These are phyloP conservation scores for Alternaria gaisen DNA, from an alignment of 2,329 filamentous ascomycete species.

Conservation along the genomic window DNA sequence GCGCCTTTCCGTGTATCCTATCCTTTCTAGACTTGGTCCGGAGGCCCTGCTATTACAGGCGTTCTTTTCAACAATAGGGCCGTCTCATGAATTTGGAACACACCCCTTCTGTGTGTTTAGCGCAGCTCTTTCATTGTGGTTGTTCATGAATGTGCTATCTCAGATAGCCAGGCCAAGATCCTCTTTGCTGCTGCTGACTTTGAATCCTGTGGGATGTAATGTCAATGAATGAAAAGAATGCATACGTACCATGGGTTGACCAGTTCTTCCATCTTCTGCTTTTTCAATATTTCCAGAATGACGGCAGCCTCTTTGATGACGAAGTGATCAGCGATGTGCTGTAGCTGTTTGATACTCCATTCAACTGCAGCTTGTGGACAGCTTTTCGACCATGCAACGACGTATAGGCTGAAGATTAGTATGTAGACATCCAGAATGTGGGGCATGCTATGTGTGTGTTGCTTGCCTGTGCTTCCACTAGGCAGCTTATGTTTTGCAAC, in stretches of 20 bases:
- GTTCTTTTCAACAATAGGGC: background rate
- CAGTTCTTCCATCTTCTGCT: slow-evolving; percentile 1
- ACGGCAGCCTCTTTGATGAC: slow-evolving; percentile 24
- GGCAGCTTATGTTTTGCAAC: slow-evolving; percentile 30
- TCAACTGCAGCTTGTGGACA: slow-evolving; percentile 12
- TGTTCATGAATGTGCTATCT: background rate
- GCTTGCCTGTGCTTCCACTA: background rate
- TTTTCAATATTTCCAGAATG: slow-evolving; percentile 16
- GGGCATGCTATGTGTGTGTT: slow-evolving; percentile 23
- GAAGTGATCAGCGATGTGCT: slow-evolving; percentile 28
- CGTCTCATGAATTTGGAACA: background rate
- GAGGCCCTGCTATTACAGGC: background rate
- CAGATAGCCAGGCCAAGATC: background rate
- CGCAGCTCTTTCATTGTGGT: background rate
- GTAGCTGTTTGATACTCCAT: slow-evolving; percentile 12
- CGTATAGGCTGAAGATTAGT: slow-evolving; percentile 24
- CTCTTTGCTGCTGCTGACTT: background rate
- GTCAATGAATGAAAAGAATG: background rate
- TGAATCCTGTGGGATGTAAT: background rate
- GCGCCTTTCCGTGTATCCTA: background rate
- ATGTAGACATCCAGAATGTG: slow-evolving; percentile 31
- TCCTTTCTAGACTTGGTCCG: background rate
- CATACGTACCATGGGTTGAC: slow-evolving; percentile 14
- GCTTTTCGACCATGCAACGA: slow-evolving; percentile 23
- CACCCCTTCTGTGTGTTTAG: background rate